Conservation (phyloP, 768 basidiomycete genomes). For the Tylopilus cervinicoccineus region DNA sequence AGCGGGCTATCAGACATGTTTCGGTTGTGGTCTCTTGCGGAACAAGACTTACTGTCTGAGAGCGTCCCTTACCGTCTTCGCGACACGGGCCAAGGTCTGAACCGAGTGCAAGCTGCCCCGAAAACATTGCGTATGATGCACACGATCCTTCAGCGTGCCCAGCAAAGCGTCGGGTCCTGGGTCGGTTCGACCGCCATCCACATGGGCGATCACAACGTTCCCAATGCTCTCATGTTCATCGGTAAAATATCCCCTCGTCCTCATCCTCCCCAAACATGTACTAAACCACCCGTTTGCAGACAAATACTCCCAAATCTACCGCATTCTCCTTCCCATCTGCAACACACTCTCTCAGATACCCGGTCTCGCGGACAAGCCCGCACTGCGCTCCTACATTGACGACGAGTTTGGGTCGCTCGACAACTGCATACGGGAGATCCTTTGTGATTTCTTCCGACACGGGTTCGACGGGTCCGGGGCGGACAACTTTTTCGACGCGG, state of each 20-base stretch:
- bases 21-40: slow-evolving; percentile 77
- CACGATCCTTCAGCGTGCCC: slow-evolving; percentile 77
- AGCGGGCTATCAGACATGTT: slow-evolving; percentile 65
- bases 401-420: slow-evolving; percentile 79
- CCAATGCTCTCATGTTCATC: slow-evolving; percentile 75
- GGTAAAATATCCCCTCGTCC: slow-evolving; percentile 32
- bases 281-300: slow-evolving; percentile 33
- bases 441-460: slow-evolving; percentile 83
- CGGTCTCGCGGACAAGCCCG: slow-evolving; percentile 59
- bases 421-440: slow-evolving; percentile 62
- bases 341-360: slow-evolving; percentile 76
- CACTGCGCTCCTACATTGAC: slow-evolving; percentile 71
- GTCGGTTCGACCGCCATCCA: slow-evolving; percentile 85
- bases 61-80: slow-evolving; percentile 72
- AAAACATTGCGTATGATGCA: slow-evolving; percentile 93
- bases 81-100: slow-evolving; percentile 88
- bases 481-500: slow-evolving; percentile 87
- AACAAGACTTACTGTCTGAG: slow-evolving; percentile 78
- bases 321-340: slow-evolving; percentile 84
- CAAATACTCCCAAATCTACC: slow-evolving; percentile 91
- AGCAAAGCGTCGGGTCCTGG: slow-evolving; percentile 78
- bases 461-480: slow-evolving; percentile 91
- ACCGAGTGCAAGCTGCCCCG: slow-evolving; percentile 81
- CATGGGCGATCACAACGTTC: slow-evolving; percentile 75
- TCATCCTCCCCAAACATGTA: background rate